phyloP scores from a whole-genome alignment of 2,329 filamentous ascomycete genomes.

The Venturia carpophila region DNA sequence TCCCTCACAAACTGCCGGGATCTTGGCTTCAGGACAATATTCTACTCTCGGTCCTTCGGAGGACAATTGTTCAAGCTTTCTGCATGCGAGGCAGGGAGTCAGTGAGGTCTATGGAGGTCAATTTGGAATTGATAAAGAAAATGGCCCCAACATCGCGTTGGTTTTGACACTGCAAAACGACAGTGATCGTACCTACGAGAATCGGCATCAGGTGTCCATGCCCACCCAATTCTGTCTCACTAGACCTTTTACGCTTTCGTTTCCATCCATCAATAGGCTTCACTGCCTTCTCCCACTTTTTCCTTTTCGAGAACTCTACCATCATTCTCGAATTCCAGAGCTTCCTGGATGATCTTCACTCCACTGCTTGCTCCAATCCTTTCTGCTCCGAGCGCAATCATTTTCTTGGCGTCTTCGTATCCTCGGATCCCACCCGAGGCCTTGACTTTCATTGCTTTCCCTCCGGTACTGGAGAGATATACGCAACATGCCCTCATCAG shows the following conservation, averaged over 20 bases:
- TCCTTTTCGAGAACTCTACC: neutral
- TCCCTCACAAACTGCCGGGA: too few relatives aligned
- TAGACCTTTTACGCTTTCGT: too few relatives aligned
- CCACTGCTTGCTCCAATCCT: conserved; percentile 50
- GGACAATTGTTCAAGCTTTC: too few relatives aligned
- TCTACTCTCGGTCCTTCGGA: too few relatives aligned
- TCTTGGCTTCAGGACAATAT: too few relatives aligned
- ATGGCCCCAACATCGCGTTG: too few relatives aligned
- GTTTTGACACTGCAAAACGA: too few relatives aligned
- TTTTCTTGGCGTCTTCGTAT: conserved; percentile 42
- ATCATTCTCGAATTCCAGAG: conserved; percentile 9
- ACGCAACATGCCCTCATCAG: conserved; percentile 42
- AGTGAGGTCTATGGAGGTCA: too few relatives aligned
- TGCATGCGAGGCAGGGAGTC: too few relatives aligned
- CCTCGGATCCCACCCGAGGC: conserved; percentile 51
- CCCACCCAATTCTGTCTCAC: too few relatives aligned
- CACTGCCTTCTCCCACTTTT: neutral
- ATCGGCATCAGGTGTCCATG: neutral
- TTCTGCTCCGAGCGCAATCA: conserved; percentile 50
- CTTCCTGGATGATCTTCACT: conserved; percentile 48
- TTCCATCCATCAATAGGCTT: neutral
- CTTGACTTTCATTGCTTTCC: conserved; percentile 44
- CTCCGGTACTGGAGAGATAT: conserved; percentile 36
- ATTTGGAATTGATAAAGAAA: too few relatives aligned
- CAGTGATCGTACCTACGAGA: too few relatives aligned